Evolutionary conservation across 1,284 basidiomycete species (phyloP).

Genomic region (Laetiporus sulphureus): DNA sequence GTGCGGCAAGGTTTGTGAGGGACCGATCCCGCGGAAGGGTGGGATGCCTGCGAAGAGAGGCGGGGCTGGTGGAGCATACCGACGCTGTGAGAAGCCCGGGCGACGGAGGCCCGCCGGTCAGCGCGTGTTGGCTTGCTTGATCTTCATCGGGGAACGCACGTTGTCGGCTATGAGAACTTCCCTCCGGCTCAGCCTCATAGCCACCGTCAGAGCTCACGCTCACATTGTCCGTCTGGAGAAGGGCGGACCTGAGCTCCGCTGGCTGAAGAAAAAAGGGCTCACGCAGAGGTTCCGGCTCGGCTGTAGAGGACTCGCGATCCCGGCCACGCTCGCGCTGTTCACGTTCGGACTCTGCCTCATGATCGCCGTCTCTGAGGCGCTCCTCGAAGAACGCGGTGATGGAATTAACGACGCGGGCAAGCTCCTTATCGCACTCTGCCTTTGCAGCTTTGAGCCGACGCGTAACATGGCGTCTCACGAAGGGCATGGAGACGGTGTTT

Average conservation of each 20-base stretch:
- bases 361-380: constrained; percentile 69
- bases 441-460: constrained; percentile 92
- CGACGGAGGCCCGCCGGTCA: constrained; percentile 50
- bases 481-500: constrained; percentile 82
- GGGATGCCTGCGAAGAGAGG: constrained; percentile 57
- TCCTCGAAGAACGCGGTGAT: constrained; percentile 95
- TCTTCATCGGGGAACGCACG: constrained; percentile 57
- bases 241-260: constrained; percentile 45
- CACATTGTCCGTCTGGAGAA: constrained; percentile 61
- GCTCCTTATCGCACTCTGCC: constrained; percentile 92
- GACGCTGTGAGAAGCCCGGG: constrained; percentile 56
- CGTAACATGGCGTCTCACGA: constrained; percentile 90
- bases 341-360: constrained; percentile 54
- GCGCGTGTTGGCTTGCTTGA: constrained; percentile 31
- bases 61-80: constrained; percentile 56
- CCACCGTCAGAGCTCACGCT: constrained; percentile 71
- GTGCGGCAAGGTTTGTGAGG: constrained; percentile 41
- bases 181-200: constrained; percentile 70
- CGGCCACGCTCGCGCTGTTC: constrained; percentile 45
- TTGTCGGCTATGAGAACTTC: constrained; percentile 61
- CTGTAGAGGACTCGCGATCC: constrained; percentile 37
- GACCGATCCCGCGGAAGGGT: constrained; percentile 62
- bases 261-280: constrained; percentile 56
- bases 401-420: constrained; percentile 86
- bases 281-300: constrained; percentile 47